A percentile compares a stretch with the other conserved stretches of the same genome.
These are phyloP conservation scores for Volvariella volvacea DNA, from an alignment of 1,284 basidiomycete genomes.

Conservation along the genomic window DNA sequence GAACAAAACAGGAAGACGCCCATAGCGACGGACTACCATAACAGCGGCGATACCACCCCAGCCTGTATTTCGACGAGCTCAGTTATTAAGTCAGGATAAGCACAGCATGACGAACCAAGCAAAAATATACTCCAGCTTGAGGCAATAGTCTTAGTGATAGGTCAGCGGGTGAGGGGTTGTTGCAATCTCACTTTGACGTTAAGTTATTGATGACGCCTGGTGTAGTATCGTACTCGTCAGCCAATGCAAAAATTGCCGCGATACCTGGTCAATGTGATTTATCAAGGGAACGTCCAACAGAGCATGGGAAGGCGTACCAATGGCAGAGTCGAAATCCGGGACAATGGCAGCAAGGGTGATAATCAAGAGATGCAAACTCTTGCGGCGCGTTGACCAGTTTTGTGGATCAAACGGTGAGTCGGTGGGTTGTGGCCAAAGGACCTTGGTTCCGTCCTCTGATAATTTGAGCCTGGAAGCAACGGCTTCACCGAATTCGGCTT, in stretches of 20 bases:
- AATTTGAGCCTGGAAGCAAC: constrained; percentile 24
- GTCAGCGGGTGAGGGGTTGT: background rate
- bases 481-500: constrained; percentile 25
- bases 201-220: constrained; percentile 56
- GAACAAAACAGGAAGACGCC: constrained; percentile 53
- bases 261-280: constrained; percentile 33
- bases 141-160: background rate
- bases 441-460: constrained; percentile 35
- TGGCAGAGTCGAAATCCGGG: constrained; percentile 64
- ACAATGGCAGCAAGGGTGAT: constrained; percentile 61
- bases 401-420: constrained; percentile 61
- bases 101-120: constrained; percentile 34
- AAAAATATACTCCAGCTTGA: constrained; percentile 64
- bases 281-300: no score
- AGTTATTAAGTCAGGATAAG: background rate
- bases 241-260: constrained; percentile 53
- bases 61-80: constrained; percentile 28
- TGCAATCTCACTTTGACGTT: constrained; percentile 44
- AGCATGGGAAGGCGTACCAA: constrained; percentile 36
- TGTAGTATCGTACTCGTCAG: constrained; percentile 50
- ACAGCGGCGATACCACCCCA: constrained; percentile 53
- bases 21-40: constrained; percentile 48
- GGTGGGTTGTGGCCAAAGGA: constrained; percentile 55
- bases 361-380: constrained; percentile 50
- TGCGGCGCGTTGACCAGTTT: constrained; percentile 45